A percentile compares a stretch with the other conserved stretches of the same genome.
These are phyloP conservation scores for Phytophthora pinifolia DNA, from an alignment of 352 stramenopile species.

Conservation along the genomic window DNA sequence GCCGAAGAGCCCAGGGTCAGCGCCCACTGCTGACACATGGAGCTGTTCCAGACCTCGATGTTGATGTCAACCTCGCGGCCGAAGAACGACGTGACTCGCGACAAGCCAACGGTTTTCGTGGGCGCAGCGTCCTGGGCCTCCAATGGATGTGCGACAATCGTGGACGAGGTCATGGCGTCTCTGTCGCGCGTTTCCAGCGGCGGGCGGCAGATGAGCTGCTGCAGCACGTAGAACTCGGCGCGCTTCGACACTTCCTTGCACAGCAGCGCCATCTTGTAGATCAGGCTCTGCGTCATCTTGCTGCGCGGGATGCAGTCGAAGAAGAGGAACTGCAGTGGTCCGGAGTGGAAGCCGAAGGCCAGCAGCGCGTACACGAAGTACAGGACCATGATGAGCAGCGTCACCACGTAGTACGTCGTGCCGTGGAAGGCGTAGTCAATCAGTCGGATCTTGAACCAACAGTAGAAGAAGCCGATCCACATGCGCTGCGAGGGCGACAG, in stretches of 20 bases:
- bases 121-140: constrained; percentile 14
- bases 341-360: constrained; percentile 78
- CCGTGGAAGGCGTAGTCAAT: constrained; percentile 84
- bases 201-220: constrained; percentile 50
- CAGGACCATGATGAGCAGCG: constrained; percentile 62
- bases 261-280: constrained; percentile 39
- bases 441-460: constrained; percentile 73
- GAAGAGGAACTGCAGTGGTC: constrained; percentile 78
- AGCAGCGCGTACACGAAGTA: constrained; percentile 68
- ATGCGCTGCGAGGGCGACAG: constrained; percentile 61
- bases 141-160: constrained; percentile 25
- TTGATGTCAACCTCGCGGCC: constrained; percentile 54
- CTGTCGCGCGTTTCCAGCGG: constrained; percentile 37
- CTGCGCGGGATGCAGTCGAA: constrained; percentile 63
- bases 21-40: constrained; percentile 50
- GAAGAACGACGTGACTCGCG: constrained; percentile 58
- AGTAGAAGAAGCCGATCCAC: constrained; percentile 74
- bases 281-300: constrained; percentile 56
- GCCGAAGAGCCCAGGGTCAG: constrained; percentile 29
- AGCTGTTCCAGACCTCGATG: constrained; percentile 70
- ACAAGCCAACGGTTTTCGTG: constrained; percentile 24
- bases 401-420: constrained; percentile 65
- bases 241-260: constrained; percentile 44
- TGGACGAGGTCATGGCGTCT: constrained; percentile 33
- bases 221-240: constrained; percentile 53